phyloP scores from a whole-genome alignment of 176 grass and related monocot species.

The Dendrocalamus sinicus region DNA sequence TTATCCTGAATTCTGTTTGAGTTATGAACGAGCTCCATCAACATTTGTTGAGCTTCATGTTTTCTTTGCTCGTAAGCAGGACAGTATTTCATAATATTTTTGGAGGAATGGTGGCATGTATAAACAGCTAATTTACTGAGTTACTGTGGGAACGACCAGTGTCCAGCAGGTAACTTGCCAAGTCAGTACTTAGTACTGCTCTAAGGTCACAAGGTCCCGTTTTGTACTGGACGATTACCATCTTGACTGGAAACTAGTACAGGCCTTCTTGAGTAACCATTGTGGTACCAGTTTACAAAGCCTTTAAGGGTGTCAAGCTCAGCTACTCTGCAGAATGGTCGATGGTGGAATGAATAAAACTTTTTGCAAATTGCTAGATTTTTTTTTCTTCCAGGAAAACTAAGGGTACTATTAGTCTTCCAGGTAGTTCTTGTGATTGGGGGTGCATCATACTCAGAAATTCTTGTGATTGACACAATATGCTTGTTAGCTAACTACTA shows the following conservation, averaged over 20 bases:
- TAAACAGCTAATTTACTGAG: constrained; percentile 3
- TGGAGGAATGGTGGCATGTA: background rate
- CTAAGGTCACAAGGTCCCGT: background rate
- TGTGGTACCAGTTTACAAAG: background rate
- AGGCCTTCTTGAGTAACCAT: background rate
- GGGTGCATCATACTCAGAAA: background rate
- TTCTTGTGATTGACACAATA: background rate
- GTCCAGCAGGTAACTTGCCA: background rate
- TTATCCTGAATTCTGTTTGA: background rate
- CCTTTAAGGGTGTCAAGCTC: background rate
- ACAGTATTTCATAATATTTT: background rate
- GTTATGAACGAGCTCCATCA: constrained; percentile 6
- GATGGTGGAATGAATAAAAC: background rate
- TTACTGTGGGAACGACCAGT: background rate
- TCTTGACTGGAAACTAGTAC: background rate
- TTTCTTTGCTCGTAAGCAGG: background rate
- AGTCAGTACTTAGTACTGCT: background rate
- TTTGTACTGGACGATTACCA: background rate
- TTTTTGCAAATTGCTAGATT: background rate
- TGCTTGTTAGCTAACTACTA: constrained; percentile 20
- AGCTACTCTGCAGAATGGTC: background rate
- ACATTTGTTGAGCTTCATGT: background rate
- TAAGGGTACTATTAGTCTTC: background rate
- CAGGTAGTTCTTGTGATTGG: too few relatives aligned
- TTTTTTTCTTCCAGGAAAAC: background rate